Percentiles rank a stretch among this genome's conserved stretches.
These are phyloP conservation scores for Colletotrichum sansevieriae DNA, from an alignment of 2,329 filamentous ascomycete genomes.

Conservation along the genomic window DNA sequence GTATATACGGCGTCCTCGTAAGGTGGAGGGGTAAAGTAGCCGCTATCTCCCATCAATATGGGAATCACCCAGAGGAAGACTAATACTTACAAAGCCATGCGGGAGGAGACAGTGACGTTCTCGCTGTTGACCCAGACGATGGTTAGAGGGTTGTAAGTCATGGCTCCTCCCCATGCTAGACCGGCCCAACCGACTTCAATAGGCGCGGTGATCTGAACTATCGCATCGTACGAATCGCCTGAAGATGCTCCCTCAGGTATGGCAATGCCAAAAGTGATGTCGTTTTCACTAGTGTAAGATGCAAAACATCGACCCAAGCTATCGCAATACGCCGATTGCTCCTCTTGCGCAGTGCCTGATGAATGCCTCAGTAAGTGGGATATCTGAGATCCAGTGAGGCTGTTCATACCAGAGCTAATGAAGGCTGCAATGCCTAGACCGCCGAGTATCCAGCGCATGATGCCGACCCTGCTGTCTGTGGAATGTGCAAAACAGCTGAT, in stretches of 20 bases:
- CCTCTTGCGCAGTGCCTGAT: constrained; percentile 25
- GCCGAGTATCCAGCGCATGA: constrained; percentile 38
- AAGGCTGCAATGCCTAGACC: constrained; percentile 32
- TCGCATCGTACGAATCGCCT: constrained; percentile 53
- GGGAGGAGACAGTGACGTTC: constrained; percentile 52
- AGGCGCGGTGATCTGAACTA: constrained; percentile 58
- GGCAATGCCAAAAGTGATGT: constrained; percentile 51
- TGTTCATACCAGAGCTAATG: constrained; percentile 32
- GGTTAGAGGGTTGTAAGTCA: constrained; percentile 59
- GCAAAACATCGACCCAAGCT: constrained; percentile 43
- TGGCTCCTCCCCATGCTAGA: constrained; percentile 59
- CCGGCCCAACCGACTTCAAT: constrained; percentile 58
- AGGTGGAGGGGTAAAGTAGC: constrained; percentile 50
- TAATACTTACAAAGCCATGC: constrained; percentile 52
- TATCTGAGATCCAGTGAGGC: no score
- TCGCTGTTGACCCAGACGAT: constrained; percentile 58
- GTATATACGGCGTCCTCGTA: constrained; percentile 51
- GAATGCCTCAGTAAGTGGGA: not conserved
- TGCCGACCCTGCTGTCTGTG: no score
- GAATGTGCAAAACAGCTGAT: no score
- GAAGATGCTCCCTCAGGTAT: constrained; percentile 50
- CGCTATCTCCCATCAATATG: constrained; percentile 43
- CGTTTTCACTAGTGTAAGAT: constrained; percentile 46
- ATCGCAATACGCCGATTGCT: constrained; percentile 43
- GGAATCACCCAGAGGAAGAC: not conserved